Evolutionary conservation across 139 green algal genomes (phyloP).

Genomic region (Deuterostichococcus epilithicus): DNA sequence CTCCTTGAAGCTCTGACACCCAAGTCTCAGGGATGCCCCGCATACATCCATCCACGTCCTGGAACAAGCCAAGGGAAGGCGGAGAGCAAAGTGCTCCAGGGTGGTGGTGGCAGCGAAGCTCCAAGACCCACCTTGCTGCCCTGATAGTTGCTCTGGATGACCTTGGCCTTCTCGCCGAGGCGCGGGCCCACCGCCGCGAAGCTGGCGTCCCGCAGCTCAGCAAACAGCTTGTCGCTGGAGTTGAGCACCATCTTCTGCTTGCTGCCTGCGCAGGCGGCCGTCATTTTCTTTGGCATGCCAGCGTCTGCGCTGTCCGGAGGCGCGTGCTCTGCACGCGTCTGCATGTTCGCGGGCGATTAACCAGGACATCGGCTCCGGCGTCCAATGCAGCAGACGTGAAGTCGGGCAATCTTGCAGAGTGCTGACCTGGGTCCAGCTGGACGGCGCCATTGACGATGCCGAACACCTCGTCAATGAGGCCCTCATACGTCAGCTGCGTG

Average conservation of each 20-base stretch:
- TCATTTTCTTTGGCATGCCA: not conserved
- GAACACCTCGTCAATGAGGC: slow-evolving; percentile 89
- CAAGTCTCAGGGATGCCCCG: too few relatives aligned
- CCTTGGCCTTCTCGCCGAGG: slow-evolving; percentile 32
- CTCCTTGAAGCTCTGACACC: too few relatives aligned
- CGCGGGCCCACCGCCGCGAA: slow-evolving; percentile 37
- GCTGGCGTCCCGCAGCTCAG: slow-evolving; percentile 54
- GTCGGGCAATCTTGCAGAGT: too few relatives aligned
- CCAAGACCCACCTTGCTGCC: slow-evolving; percentile 15
- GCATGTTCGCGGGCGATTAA: too few relatives aligned
- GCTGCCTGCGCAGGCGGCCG: slow-evolving; percentile 6
- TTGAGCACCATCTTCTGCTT: slow-evolving; percentile 38
- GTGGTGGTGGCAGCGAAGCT: too few relatives aligned
- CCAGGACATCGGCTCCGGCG: too few relatives aligned
- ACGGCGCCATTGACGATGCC: slow-evolving; percentile 55
- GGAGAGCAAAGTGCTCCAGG: too few relatives aligned
- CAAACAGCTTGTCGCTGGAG: slow-evolving; percentile 57
- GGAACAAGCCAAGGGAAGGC: too few relatives aligned
- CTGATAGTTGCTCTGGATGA: slow-evolving; percentile 39
- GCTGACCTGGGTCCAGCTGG: not conserved
- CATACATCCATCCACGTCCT: too few relatives aligned
- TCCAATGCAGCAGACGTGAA: too few relatives aligned
- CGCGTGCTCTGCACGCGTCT: too few relatives aligned
- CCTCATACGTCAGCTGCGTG: slow-evolving; percentile 96
- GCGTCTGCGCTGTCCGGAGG: not conserved